Base-by-base conservation (phyloP, 1,284 basidiomycete species). In the Fomitopsis pinicola region DNA sequence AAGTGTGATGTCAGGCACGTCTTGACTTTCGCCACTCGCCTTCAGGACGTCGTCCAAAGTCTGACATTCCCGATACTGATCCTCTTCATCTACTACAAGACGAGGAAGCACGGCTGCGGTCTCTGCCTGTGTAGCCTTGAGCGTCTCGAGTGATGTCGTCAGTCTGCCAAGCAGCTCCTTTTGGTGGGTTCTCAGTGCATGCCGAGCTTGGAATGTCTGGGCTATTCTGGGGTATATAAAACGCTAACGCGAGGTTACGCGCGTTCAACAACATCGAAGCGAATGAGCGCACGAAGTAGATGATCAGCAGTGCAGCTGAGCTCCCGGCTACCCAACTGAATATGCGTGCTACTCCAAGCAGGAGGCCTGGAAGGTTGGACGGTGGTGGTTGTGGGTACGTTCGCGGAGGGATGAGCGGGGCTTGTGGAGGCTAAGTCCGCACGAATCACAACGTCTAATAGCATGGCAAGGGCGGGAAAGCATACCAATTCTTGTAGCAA, bases 371-470 rank as follows among this genome's bases (percentile, higher is more conserved):
- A 1, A 92, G 73, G 66, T 83, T 83, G 4, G 90, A 92, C 3
- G 88, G 89, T 5, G 85, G 83, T 6, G 80, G 82, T 63, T 82
- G 82, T 2, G 90, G 90, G 69, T 92, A 92, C 53, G 86, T 86
- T 65, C 88, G 80, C 2, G 89, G 88, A 19, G 88, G 88, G 42
- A 89, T 73, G 5, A 71, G 62, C 7, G 87, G 89, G n/a, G 80
- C 67, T 63, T 80, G 78, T 9, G 75, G 75, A 50, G 82, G 81
- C 86, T 88, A 62, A 28, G 45, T 30, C 26, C 59, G 38, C 48
- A 22, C 19, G 6, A 14, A n/a, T 30, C 38, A 57, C 59, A 60
- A 48, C 64, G 66, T 48, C 65, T 46, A 36, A 40, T 55, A 54
- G 15, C 26, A 22, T 60, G 14, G 46, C 28, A 63, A 17, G 59